Conservation (phyloP, 2,329 filamentous ascomycete species). For the Diaporthe destruens region DNA sequence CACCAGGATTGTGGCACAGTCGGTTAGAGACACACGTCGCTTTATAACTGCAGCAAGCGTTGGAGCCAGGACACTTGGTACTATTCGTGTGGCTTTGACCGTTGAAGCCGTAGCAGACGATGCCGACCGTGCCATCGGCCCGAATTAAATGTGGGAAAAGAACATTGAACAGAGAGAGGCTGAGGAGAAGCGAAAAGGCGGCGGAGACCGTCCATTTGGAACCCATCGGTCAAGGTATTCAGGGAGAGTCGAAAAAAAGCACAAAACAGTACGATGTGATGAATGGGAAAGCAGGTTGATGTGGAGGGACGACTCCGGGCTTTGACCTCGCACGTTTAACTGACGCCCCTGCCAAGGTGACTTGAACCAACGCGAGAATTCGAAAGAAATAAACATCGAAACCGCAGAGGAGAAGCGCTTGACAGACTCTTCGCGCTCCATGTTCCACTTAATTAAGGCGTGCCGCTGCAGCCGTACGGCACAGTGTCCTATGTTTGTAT, state of each 20-base stretch:
- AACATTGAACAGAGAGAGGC: background rate
- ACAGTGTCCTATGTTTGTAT: slow-evolving; percentile 2
- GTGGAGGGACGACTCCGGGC: background rate
- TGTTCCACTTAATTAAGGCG: background rate
- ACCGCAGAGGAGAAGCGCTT: background rate
- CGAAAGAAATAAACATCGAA: background rate
- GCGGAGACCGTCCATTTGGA: background rate
- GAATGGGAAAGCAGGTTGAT: background rate
- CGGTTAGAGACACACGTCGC: slow-evolving; percentile 3
- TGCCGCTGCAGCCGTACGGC: background rate
- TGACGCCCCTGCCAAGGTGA: background rate
- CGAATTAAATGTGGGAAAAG: background rate
- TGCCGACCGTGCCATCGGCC: slow-evolving; percentile 14
- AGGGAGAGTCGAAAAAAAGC: background rate
- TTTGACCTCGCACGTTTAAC: background rate
- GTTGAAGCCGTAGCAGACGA: slow-evolving; percentile 16
- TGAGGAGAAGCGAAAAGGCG: background rate
- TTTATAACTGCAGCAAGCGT: background rate
- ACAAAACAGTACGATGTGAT: background rate
- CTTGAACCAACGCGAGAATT: background rate
- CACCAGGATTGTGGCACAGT: slow-evolving; percentile 12
- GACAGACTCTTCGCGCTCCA: background rate
- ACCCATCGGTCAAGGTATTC: background rate
- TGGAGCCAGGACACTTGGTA: slow-evolving; percentile 3
- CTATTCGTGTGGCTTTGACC: slow-evolving; percentile 11